These are phyloP conservation scores for Monosporascus cannonballus DNA, from an alignment of 2,329 filamentous ascomycete species.

Conservation along the genomic window DNA sequence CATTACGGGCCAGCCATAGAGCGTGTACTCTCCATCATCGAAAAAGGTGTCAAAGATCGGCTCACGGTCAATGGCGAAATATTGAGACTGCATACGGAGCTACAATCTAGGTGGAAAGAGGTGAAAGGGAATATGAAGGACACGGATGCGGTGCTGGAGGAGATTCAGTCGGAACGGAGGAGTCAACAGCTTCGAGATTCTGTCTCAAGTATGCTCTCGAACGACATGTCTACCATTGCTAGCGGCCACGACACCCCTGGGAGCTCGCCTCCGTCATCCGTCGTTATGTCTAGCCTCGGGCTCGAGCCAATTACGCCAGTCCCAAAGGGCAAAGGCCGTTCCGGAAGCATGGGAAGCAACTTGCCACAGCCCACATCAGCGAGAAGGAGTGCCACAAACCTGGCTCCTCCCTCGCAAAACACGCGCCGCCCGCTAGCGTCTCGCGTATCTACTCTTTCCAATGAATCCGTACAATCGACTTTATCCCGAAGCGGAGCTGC, in stretches of 20 bases:
- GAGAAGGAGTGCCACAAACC: conserved; percentile 40
- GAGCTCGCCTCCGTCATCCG: conserved; percentile 58
- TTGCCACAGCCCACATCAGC: conserved; percentile 36
- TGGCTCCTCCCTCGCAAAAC: conserved; percentile 34
- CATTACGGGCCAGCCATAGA: conserved; percentile 94
- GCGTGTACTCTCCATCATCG: conserved; percentile 84
- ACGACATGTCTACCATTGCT: conserved; percentile 65
- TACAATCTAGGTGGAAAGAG: conserved; percentile 74
- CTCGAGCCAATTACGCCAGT: conserved; percentile 41
- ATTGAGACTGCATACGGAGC: conserved; percentile 75
- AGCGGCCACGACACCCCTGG: conserved; percentile 67
- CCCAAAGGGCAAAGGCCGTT: conserved; percentile 38
- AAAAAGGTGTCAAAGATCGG: conserved; percentile 92
- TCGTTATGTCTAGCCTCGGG: conserved; percentile 52
- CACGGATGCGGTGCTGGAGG: conserved; percentile 69
- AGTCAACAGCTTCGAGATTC: conserved; percentile 83
- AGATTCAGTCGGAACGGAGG: conserved; percentile 56
- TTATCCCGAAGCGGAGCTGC: conserved; percentile 38
- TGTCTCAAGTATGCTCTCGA: conserved; percentile 84
- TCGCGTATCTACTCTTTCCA: conserved; percentile 39
- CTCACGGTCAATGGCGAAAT: conserved; percentile 96
- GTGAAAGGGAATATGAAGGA: conserved; percentile 72
- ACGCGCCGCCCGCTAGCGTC: conserved; percentile 36
- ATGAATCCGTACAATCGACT: conserved; percentile 24
- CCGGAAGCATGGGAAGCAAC: conserved; percentile 40